Evolutionary conservation across 2,329 filamentous ascomycete species (phyloP), one percentile per base, ranked within the genome.

Genomic region (Trichophyton equinum): DNA sequence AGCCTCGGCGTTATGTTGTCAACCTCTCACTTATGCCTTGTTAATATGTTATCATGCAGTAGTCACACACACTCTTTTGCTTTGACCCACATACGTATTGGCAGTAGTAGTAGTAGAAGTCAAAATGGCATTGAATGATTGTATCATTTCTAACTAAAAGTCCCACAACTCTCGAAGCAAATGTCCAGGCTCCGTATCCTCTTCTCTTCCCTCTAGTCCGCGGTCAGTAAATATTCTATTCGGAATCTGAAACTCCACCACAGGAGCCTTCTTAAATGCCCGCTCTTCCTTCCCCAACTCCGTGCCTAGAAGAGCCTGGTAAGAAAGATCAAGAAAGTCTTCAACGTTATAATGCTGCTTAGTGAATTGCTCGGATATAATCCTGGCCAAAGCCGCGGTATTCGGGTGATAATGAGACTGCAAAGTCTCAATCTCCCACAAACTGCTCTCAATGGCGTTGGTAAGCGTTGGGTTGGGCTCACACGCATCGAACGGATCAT

Each of bases 381-480:
- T 96, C 74, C 91, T 94, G 51, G 91, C 87, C 66, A 99, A 85
- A 2, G 91, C 94, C 0, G 92, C 91, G 25, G 99, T 90, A 67
- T 97, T 99, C 13, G 95, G 94, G 71, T 99, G 94, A 74, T 95
- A 97, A 73, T 99, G 95, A 0, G 85, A 86, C 73, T 95, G 90
- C 61, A 97, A 78, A 62, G 90, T 91, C 63, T 95, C 88, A 59
- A 99, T 81, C 73, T 99, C 94, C 95, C 94, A 99, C 6, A 99
- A 76, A 72, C 87, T 91, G 73, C 90, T 96, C 62, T 97, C 91
- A 62, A 99, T 89, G 18, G 95, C 94, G 44, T 81, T 75, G 0
- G 91, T 96, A 72, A 87, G 80, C 81, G 91, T 89, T 0, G 94
- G 95, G 65, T 99, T 89, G 30, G 77, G 69, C 73, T 96, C 89